A percentile compares a stretch with the other conserved stretches of the same genome.
phyloP scores from a whole-genome alignment of 768 basidiomycete genomes.

The Mrakia frigida region DNA sequence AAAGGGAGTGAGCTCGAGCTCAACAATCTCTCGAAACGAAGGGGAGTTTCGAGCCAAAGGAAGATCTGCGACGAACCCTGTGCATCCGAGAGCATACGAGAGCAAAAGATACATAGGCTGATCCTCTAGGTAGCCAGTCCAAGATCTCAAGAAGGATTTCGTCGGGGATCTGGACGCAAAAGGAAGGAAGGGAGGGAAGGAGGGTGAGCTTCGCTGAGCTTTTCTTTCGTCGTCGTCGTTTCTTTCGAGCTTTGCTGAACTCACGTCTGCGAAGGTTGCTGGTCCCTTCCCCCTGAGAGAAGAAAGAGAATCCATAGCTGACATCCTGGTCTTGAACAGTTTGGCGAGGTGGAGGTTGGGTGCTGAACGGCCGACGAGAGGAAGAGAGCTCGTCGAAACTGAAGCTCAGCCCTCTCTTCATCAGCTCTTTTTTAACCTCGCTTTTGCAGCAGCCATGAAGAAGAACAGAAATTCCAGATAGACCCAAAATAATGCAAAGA shows the following conservation, averaged over 20 bases:
- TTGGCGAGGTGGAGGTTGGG: neutral
- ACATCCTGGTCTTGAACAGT: neutral
- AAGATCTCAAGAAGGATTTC: slow-evolving; percentile 1
- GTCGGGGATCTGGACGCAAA: neutral
- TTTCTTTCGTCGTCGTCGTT: neutral
- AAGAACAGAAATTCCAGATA: too few relatives aligned
- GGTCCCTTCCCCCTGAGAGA: neutral
- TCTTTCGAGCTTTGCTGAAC: neutral
- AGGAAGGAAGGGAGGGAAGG: neutral
- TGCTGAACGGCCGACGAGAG: too few relatives aligned
- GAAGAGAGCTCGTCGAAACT: too few relatives aligned
- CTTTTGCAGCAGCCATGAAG: too few relatives aligned
- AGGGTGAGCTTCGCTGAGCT: neutral
- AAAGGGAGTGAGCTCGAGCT: slow-evolving; percentile 4
- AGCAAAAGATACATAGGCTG: neutral
- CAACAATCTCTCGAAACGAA: neutral
- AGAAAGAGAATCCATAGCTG: neutral
- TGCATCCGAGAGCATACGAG: neutral
- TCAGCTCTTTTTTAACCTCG: too few relatives aligned
- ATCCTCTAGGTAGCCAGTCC: neutral
- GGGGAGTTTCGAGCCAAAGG: neutral
- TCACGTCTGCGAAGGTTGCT: neutral
- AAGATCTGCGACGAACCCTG: neutral
- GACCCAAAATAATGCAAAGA: too few relatives aligned
- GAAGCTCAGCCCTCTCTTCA: too few relatives aligned